Conservation (phyloP, 345 rosid species). For the Salix exigua region DNA sequence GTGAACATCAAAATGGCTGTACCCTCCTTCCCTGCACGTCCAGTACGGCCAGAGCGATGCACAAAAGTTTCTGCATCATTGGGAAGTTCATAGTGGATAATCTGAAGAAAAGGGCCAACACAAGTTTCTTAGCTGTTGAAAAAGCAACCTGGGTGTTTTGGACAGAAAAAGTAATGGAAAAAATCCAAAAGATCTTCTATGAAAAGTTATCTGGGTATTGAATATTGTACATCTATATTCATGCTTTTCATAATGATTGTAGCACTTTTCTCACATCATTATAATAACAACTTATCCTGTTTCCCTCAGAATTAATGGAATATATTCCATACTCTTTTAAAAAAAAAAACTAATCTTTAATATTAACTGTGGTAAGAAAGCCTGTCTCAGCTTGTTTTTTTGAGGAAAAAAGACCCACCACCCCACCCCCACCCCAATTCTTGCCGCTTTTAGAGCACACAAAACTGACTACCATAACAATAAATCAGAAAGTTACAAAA, state of each 20-base stretch:
- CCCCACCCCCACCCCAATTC: too few species aligned
- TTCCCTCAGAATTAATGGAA: not conserved
- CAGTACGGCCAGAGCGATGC: conserved; percentile 99
- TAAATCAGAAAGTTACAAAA: not conserved
- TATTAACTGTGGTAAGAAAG: not conserved
- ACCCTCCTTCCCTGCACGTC: conserved; percentile 98
- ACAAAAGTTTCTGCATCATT: conserved; percentile 97
- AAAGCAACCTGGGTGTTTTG: not conserved
- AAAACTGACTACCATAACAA: not conserved
- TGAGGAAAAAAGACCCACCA: not conserved
- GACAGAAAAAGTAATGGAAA: not conserved
- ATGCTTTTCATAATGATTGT: not conserved
- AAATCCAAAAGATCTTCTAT: not conserved
- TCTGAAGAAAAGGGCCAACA: conserved; percentile 37
- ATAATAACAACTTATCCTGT: not conserved
- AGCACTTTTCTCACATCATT: not conserved
- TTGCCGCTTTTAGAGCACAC: not conserved
- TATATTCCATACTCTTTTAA: not conserved
- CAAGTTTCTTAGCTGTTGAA: conserved; percentile 6
- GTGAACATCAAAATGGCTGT: conserved; percentile 82
- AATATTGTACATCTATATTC: not conserved
- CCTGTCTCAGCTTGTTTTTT: too few species aligned
- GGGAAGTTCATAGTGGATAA: conserved; percentile 96
- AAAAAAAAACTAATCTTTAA: not conserved
- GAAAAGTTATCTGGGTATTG: not conserved